Evolutionary conservation across 2,329 filamentous ascomycete genomes (phyloP).

Genomic region (Cytospora schulzeri): DNA sequence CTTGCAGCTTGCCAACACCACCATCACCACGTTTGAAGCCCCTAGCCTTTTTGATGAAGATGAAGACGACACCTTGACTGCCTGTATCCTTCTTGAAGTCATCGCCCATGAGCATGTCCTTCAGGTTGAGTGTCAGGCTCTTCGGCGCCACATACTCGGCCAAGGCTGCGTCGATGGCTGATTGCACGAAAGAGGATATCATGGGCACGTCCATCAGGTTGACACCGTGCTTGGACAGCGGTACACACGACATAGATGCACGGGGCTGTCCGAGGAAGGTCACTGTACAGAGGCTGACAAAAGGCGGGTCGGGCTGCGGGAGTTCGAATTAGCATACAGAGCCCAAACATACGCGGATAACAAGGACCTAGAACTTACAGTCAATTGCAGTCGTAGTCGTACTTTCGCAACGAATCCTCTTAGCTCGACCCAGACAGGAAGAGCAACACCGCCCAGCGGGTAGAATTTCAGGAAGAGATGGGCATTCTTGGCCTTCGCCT

Average conservation of each 20-base stretch:
- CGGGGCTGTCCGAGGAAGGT: slow-evolving; percentile 77
- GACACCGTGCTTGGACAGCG: slow-evolving; percentile 67
- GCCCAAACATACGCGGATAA: background rate
- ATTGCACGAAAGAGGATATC: slow-evolving; percentile 75
- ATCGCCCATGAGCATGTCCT: slow-evolving; percentile 76
- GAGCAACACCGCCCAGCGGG: slow-evolving; percentile 55
- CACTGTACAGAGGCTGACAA: slow-evolving; percentile 73
- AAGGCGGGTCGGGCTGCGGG: slow-evolving; percentile 67
- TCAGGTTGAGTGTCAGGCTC: slow-evolving; percentile 71
- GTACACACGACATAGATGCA: slow-evolving; percentile 70
- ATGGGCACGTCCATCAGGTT: slow-evolving; percentile 77
- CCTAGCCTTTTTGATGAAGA: slow-evolving; percentile 66
- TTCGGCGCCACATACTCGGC: slow-evolving; percentile 78
- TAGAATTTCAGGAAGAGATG: slow-evolving; percentile 75
- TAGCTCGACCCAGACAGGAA: slow-evolving; percentile 74
- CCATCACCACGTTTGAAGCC: slow-evolving; percentile 74
- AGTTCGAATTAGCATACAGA: background rate
- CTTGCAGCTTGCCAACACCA: slow-evolving; percentile 61
- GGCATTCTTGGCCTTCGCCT: slow-evolving; percentile 68
- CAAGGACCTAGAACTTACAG: slow-evolving; percentile 32
- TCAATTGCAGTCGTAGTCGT: slow-evolving; percentile 70
- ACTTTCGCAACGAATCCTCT: slow-evolving; percentile 71
- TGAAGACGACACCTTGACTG: slow-evolving; percentile 64
- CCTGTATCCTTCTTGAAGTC: slow-evolving; percentile 77
- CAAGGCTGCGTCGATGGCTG: slow-evolving; percentile 71